Evolutionary conservation across 805 yeast genomes (phyloP), one percentile per base, ranked within the genome.

Genomic region (Candida nonsorbophila): DNA sequence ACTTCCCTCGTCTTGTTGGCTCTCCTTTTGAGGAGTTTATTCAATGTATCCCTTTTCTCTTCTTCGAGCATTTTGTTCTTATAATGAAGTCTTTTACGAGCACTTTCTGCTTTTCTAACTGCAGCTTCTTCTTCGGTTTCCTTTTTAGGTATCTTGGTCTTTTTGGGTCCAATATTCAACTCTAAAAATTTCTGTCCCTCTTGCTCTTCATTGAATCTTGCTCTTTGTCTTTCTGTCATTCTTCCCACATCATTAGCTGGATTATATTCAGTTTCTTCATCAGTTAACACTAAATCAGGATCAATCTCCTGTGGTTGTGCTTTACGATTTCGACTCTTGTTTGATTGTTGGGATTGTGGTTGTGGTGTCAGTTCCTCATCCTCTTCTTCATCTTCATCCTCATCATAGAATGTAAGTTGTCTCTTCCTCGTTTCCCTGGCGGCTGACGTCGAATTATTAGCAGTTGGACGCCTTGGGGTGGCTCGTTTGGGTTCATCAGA

Each of bases 1-100:
- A 44, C 49, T 24, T 61, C 72, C 40, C 82, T 63, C 1, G 77
- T 73, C 49, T 82, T 82, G 27, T 75, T 77, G 1, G 96, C 95
- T 39, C 95, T 71, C 53, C 88, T 77, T 55, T 84, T 80, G 40
- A 90, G 64, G 40, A 90, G 62, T 52, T 84, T 85, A 53, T 90
- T 90, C 40, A 90, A 68, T 0, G 97, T 88, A 40, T 90, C 97
- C 48, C 79, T 74, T 51, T 92, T 92, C 55, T 92, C 97, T 53
- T 85, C 96, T 48, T 88, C 97, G 22, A 85, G 59, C 40, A 81
- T 77, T 58, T 81, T 80, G 45, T 80, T 87, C 42, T 80, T 78
- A 45, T 86, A 71, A 49, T 90, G 88, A 53, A 83, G 84, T 41
- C 98, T 69, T 53, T 87, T 77, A 45, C 97, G 72, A 0, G 96